phyloP scores from a whole-genome alignment of 2,329 filamentous ascomycete genomes.

The Epichloe uncinata region DNA sequence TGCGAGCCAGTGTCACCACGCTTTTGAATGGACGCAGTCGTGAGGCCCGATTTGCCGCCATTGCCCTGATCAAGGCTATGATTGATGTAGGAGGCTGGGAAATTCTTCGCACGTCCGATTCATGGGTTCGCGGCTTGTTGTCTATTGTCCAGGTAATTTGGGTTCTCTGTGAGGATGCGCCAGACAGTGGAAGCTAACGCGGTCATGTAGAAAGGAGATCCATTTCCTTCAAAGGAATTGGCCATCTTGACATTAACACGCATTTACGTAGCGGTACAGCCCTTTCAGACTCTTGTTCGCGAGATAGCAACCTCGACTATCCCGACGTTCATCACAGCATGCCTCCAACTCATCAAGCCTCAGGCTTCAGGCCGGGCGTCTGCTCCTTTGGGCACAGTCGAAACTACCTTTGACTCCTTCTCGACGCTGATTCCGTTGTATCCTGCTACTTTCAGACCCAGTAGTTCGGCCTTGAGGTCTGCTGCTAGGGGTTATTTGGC shows the following conservation, averaged over 20 bases:
- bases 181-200: conserved; percentile 7
- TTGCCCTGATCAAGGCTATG: conserved; percentile 65
- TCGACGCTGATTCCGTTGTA: conserved; percentile 63
- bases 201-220: conserved; percentile 56
- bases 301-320: conserved; percentile 81
- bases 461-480: conserved; percentile 51
- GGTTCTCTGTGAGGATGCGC: background rate
- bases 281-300: conserved; percentile 68
- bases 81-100: conserved; percentile 80
- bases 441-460: conserved; percentile 70
- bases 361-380: conserved; percentile 17
- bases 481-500: conserved; percentile 48
- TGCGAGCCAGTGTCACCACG: conserved; percentile 65
- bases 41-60: conserved; percentile 65
- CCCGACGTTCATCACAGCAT: conserved; percentile 58
- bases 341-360: conserved; percentile 50
- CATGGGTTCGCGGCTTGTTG: conserved; percentile 68
- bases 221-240: conserved; percentile 60
- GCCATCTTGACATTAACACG: conserved; percentile 64
- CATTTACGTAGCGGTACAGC: conserved; percentile 72
- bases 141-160: conserved; percentile 55
- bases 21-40: conserved; percentile 63
- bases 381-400: conserved; percentile 37
- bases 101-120: conserved; percentile 55
- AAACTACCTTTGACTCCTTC: conserved; percentile 60